Evolutionary conservation across 179 eudicot species (phyloP), one percentile per base, ranked within the genome.

Genomic region (Beta lomatogona): DNA sequence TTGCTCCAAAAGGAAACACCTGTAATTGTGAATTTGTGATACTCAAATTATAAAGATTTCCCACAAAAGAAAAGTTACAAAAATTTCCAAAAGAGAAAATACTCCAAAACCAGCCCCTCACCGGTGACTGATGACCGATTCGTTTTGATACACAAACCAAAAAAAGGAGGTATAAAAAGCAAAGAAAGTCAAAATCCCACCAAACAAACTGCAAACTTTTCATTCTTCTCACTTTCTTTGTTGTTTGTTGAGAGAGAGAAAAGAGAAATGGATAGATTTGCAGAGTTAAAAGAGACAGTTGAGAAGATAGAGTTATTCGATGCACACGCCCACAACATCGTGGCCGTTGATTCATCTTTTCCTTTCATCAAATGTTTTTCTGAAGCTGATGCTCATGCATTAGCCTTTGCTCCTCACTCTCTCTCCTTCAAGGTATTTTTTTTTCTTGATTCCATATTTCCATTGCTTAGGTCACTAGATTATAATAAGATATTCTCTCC

Each of bases 271-370:
- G 88, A 81, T 3, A 61, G 50, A 64, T 89, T 78, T 73, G 85
- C 77, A 81, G 94, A 85, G 86, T 86, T 95, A 74, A 91, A 75
- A 85, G 79, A 83, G 59, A 94, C 87, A 52, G 85, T 93, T 11
- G 98, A 95, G 60, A 82, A 78, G 69, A 85, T 86, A 69, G 95
- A 85, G 82, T 16, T 95, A 0, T 84, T 95, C 19, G 98, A 95
- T 67, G 94, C 88, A 0, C 98, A 95, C 82, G 95, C 93, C 6
- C 97, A 95, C 83, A 93, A 93, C 79, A 86, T 93, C 58, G 98
- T 93, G 28, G 87, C 93, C 22, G 8, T 92, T 4, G 88, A 95
- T 83, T 93, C 98, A 50, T 65, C 86, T 45, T 60, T 91, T 25
- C 97, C 95, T 21, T 95, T 95, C 81, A 83, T 88, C 86, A 83